Evolutionary conservation across 2,329 filamentous ascomycete species (phyloP), one percentile per base, ranked within the genome.

Genomic region (Fusarium tjaetaba): DNA sequence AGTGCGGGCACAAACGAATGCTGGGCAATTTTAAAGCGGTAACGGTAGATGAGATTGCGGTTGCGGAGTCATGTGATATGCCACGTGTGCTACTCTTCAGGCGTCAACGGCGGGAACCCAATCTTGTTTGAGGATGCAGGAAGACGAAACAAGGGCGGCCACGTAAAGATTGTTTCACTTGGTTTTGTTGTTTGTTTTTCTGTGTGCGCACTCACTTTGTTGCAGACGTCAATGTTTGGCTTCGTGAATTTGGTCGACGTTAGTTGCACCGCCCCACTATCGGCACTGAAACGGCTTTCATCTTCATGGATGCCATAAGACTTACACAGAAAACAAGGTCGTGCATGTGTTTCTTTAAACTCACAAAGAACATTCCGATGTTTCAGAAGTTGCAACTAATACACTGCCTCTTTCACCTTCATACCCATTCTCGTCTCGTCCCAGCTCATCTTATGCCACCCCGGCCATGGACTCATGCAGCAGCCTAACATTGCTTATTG

Each of bases 81-180:
- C 36, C 65, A 70, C 67, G 65, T 69, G 59, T 45, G 39, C 28
- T n/a, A 36, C 28, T 30, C 26, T 38, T 68, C 34, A 26, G 66
- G 66, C 66, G 42, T 63, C 65, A 49, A 69, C 18, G 13, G 7
- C 11, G 11, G 14, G 24, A 20, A 63, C 64, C 65, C 42, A 49
- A 69, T 24, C 26, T 15, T 36, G 10, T 7, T 48, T 8, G n/a
- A 4, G 9, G 18, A 10, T 24, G 11, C 57, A 24, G 15, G 6
- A 24, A 26, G 9, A 4, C 55, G 36, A 61, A 34, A 49, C 3
- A 36, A n/a, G 38, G 28, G 28, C 3, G 3, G 22, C 18, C 26
- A 68, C 34, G 34, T 41, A 64, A 26, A 11, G 28, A 4, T 13
- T 5, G 32, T 28, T 51, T 24, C 24, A 20, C 14, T 13, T n/a